phyloP scores from a whole-genome alignment of 495 filamentous ascomycete species.

The Neurospora discreta region DNA sequence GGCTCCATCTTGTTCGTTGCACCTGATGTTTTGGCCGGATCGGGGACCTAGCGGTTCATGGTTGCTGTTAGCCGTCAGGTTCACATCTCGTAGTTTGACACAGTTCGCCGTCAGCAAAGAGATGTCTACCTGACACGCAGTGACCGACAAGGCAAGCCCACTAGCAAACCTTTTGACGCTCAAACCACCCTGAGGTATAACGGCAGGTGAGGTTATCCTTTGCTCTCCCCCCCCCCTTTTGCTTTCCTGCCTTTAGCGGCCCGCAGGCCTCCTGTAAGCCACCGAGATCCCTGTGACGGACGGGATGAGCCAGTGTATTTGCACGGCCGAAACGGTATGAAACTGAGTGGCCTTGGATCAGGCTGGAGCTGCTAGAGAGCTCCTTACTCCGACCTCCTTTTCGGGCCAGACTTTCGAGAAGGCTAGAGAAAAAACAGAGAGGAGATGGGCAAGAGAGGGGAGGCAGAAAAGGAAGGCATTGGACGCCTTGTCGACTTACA shows the following conservation, averaged over 20 bases:
- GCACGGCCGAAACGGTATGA: background rate
- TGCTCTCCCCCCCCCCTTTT: background rate
- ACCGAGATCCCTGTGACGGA: background rate
- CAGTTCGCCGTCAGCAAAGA: background rate
- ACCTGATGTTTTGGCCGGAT: background rate
- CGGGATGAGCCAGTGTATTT: background rate
- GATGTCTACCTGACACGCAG: background rate
- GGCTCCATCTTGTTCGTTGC: background rate
- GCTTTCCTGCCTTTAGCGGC: background rate
- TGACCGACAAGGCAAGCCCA: background rate
- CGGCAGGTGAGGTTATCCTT: background rate
- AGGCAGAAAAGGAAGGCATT: background rate
- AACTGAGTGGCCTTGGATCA: background rate
- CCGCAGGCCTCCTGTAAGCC: background rate
- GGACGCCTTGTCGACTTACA: background rate
- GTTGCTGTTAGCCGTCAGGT: background rate
- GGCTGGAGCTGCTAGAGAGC: background rate
- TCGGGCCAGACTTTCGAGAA: background rate
- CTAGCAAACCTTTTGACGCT: background rate
- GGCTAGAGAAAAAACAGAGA: background rate
- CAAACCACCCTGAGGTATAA: background rate
- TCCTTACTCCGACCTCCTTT: background rate
- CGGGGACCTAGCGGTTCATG: background rate
- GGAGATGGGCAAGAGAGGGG: background rate
- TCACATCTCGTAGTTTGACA: background rate